These are phyloP conservation scores for Vitis hybrid DNA, from an alignment of 177 flowering plant genomes.

Conservation along the genomic window DNA sequence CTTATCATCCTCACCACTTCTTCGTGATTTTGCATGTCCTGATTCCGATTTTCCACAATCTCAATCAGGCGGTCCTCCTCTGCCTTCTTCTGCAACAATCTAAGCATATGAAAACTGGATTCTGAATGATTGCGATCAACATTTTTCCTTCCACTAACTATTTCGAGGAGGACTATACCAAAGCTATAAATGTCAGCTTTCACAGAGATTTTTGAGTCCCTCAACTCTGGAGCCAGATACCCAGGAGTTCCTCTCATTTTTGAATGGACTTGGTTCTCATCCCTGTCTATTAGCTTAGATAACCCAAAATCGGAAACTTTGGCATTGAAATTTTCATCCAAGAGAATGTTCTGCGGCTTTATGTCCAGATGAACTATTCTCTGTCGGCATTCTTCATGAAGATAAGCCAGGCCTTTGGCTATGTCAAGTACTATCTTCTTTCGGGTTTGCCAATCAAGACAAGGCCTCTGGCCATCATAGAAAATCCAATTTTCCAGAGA, in stretches of 20 bases:
- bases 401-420: constrained; percentile 19
- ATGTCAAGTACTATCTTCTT: too few relatives aligned
- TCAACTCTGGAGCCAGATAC: constrained; percentile 13
- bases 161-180: constrained; percentile 25
- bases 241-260: constrained; percentile 17
- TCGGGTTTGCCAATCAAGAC: too few relatives aligned
- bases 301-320: too few relatives aligned
- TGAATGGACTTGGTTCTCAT: constrained; percentile 7
- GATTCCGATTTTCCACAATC: constrained; percentile 13
- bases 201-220: constrained; percentile 14
- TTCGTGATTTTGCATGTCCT: constrained; percentile 18
- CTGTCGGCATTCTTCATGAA: constrained; percentile 38
- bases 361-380: constrained; percentile 29
- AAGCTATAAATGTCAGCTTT: constrained; percentile 37
- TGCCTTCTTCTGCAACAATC: constrained; percentile 12
- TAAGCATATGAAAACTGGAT: constrained; percentile 12
- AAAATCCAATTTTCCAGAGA: too few relatives aligned
- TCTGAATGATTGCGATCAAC: constrained; percentile 21
- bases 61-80: constrained; percentile 15
- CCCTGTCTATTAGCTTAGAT: constrained; percentile 5
- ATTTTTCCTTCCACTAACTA: constrained; percentile 28
- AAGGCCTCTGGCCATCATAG: too few relatives aligned
- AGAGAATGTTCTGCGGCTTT: constrained; percentile 26
- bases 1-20: constrained; percentile 23
- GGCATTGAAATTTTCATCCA: too few relatives aligned